Evolutionary conservation across 768 basidiomycete species (phyloP).

Genomic region (Nevesoporus exiguus): DNA sequence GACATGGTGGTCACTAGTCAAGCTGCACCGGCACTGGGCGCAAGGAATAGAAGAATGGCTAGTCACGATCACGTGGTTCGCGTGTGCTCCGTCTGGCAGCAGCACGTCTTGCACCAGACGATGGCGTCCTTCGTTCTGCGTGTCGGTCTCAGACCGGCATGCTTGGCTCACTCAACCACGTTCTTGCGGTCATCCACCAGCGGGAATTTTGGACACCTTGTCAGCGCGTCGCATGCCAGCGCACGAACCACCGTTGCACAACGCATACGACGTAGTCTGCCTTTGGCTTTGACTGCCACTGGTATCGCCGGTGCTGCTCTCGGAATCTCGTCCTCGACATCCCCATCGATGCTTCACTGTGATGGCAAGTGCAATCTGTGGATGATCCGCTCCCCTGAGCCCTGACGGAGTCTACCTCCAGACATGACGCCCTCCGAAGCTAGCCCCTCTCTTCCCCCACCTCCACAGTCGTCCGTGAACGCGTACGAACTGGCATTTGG

Average conservation of each 20-base stretch:
- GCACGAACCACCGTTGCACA: not conserved
- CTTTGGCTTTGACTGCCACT: conserved; percentile 25
- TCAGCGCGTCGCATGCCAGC: not conserved
- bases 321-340: conserved; percentile 38
- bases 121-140: conserved; percentile 18
- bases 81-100: not conserved
- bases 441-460: conserved; percentile 34
- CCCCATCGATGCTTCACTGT: conserved; percentile 41
- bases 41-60: not conserved
- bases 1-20: conserved; percentile 31
- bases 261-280: conserved; percentile 7
- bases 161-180: conserved; percentile 1
- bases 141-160: conserved; percentile 19
- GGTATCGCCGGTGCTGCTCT: conserved; percentile 44
- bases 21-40: conserved; percentile 8
- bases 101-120: not conserved
- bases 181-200: not conserved
- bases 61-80: conserved; percentile 25
- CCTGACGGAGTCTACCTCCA: conserved; percentile 9
- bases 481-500: conserved; percentile 84
- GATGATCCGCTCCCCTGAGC: not conserved
- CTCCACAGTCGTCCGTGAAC: conserved; percentile 72
- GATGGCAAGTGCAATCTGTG: conserved; percentile 42
- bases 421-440: conserved; percentile 9
- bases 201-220: not conserved